phyloP scores from a whole-genome alignment of 2,329 filamentous ascomycete species.

The Penicillium sp. region DNA sequence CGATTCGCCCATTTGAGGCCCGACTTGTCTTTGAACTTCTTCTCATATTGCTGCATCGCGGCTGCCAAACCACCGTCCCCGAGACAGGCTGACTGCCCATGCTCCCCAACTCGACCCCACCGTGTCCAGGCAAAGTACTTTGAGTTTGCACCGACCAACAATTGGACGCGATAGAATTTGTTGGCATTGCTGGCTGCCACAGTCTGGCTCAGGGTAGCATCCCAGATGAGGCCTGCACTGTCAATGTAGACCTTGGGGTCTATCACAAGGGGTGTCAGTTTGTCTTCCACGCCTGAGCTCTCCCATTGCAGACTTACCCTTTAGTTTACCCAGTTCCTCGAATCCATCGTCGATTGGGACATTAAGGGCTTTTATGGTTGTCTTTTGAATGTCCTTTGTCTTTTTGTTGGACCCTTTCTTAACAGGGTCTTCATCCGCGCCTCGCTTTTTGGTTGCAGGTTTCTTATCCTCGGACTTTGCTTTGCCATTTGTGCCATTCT shows the following conservation, averaged over 20 bases:
- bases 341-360: conserved; percentile 50
- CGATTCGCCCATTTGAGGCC: conserved; percentile 54
- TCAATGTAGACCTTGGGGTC: conserved; percentile 62
- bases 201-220: conserved; percentile 77
- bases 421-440: neutral
- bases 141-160: conserved; percentile 42
- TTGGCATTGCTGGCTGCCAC: conserved; percentile 72
- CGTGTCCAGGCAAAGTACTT: conserved; percentile 68
- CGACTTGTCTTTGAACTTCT: conserved; percentile 60
- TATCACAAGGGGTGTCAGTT: neutral
- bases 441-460: conserved; percentile 15
- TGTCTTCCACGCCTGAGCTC: neutral
- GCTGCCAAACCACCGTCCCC: conserved; percentile 38
- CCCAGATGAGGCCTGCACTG: conserved; percentile 66
- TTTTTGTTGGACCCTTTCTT: conserved; percentile 32
- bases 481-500: conserved; percentile 24
- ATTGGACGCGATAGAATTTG: conserved; percentile 77
- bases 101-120: conserved; percentile 73
- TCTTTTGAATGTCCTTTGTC: conserved; percentile 48
- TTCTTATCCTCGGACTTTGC: conserved; percentile 10
- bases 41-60: conserved; percentile 50
- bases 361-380: conserved; percentile 43
- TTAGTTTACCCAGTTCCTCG: neutral
- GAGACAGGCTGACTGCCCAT: conserved; percentile 47
- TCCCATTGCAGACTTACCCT: neutral